These are phyloP conservation scores for Fomitopsis pulvina DNA, from an alignment of 768 basidiomycete genomes.

Conservation along the genomic window DNA sequence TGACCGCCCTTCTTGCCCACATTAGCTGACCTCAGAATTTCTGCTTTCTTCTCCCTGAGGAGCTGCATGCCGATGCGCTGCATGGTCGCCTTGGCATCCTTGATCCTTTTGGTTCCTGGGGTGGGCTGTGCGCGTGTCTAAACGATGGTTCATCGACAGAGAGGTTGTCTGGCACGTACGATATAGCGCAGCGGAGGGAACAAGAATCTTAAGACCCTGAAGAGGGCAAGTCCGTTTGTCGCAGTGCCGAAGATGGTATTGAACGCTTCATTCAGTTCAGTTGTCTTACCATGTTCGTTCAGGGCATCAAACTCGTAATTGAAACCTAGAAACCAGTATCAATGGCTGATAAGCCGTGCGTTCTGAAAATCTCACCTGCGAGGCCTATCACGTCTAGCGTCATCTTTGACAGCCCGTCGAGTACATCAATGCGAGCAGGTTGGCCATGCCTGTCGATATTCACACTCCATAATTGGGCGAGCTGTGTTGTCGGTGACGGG, in stretches of 20 bases:
- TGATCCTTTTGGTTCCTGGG: neutral
- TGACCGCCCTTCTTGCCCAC: too few relatives aligned
- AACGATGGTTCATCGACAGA: neutral
- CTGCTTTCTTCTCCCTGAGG: conserved; percentile 26
- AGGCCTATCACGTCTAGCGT: conserved; percentile 4
- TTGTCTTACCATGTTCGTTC: conserved; percentile 17
- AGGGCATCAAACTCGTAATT: conserved; percentile 28
- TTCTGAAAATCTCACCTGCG: conserved; percentile 3
- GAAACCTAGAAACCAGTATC: conserved; percentile 25
- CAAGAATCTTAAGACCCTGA: neutral
- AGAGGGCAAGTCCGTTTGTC: neutral
- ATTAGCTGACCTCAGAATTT: conserved; percentile 2
- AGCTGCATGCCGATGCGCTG: conserved; percentile 22
- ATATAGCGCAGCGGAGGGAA: conserved; percentile 18
- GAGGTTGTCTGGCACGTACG: neutral
- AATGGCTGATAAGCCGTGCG: neutral
- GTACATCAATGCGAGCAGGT: too few relatives aligned
- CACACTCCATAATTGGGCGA: conserved; percentile 6
- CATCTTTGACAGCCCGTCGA: conserved; percentile 25
- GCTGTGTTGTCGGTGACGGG: conserved; percentile 2
- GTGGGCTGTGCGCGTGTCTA: conserved; percentile 4
- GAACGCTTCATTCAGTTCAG: conserved; percentile 27
- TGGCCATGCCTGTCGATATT: conserved; percentile 20
- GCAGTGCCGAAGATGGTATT: conserved; percentile 20
- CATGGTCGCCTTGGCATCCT: conserved; percentile 13